Evolutionary conservation across 768 basidiomycete genomes (phyloP), one percentile per base, ranked within the genome.

Genomic region (Mycena floridula): DNA sequence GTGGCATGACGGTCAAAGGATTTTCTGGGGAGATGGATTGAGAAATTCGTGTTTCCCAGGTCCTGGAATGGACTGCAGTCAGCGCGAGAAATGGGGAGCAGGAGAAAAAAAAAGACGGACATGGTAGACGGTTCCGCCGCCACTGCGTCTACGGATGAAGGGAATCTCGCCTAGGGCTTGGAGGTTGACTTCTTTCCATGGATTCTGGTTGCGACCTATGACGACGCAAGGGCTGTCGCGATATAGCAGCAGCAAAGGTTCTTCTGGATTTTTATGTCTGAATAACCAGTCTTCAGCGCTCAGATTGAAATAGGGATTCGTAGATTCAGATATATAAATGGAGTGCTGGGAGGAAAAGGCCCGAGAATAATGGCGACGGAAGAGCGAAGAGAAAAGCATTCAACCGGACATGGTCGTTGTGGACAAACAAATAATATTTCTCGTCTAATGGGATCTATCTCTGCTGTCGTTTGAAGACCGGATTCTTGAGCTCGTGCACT

Each of bases 91-190:
- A 27, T 26, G 23, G 39, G 39, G 45, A 25, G 18, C 23, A 47
- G 27, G 25, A 2, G 24, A 11, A 21, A 27, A 40, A 42, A 30
- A 35, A 40, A 4, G 38, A 69, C 86, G 41, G 58, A 95, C 95
- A 65, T 99, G 95, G 61, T 88, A 99, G 3, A 99, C 95, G 0
- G 95, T 89, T 11, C 95, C 95, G 13, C 95, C 95, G 7, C 95
- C 96, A 52, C 91, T 94, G 44, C 86, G 72, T 44, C 95, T 71
- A 30, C 95, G 72, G 25, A 98, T 74, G 56, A 90, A 87, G 2
- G 61, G 58, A 49, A 69, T 61, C 35, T 61, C 45, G 9, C 65
- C 61, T 5, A 92, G 68, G 1, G 77, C 72, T 5, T 58, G 49
- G 40, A 94, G 74, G 54, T 95, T 94, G 52, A 93, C 82, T 58